Percentiles rank a stretch among this genome's conserved stretches.
Evolutionary conservation across 2,329 filamentous ascomycete genomes (phyloP).

Genomic region (Colletotrichum sp.): DNA sequence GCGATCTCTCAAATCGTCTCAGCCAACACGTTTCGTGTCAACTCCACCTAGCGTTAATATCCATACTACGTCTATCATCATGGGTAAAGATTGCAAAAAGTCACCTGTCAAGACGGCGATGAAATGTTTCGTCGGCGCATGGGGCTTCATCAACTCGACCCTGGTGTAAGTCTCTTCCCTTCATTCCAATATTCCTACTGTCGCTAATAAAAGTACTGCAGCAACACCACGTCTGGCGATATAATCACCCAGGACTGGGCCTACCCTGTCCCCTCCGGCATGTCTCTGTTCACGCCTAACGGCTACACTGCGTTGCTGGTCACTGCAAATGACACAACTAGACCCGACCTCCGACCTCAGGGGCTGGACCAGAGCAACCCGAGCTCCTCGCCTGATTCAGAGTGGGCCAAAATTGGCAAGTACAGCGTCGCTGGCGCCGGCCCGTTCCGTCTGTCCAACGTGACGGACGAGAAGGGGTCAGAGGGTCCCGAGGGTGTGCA

Average conservation of each 20-base stretch:
- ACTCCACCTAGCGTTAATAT: accelerated
- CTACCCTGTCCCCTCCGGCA: neutral
- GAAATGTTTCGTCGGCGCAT: neutral
- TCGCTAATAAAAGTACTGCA: neutral
- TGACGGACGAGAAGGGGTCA: neutral
- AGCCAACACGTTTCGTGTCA: accelerated
- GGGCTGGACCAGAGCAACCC: neutral
- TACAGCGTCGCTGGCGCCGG: neutral
- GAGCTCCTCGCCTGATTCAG: neutral
- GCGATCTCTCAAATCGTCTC: accelerated
- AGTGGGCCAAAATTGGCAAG: constrained; percentile 1
- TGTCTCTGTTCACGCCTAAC: constrained; percentile 2
- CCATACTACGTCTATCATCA: neutral
- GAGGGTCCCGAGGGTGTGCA: neutral
- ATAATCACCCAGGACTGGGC: constrained; percentile 1
- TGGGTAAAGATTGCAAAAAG: neutral
- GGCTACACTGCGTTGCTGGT: constrained; percentile 1
- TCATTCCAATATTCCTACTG: neutral
- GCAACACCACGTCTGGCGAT: neutral
- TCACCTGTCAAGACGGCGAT: neutral
- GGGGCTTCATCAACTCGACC: constrained; percentile 5
- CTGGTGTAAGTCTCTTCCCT: neutral
- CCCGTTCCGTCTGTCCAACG: neutral
- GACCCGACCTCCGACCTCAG: neutral
- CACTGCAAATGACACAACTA: constrained; percentile 1